Conservation (phyloP, 768 basidiomycete genomes). For the Suillus alpinus region DNA sequence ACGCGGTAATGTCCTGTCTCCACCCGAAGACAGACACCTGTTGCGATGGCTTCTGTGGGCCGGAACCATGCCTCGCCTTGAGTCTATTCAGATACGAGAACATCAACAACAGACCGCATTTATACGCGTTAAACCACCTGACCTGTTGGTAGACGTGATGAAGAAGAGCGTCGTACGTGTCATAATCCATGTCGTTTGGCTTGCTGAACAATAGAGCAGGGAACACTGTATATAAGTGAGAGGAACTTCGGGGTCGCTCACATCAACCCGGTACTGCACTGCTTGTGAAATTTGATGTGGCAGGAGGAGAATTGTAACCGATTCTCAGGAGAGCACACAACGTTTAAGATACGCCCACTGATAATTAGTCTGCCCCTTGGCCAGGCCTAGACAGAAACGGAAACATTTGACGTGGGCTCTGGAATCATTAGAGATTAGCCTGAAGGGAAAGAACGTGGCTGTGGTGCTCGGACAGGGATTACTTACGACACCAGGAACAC, state of each 20-base stretch:
- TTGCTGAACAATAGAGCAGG: not conserved
- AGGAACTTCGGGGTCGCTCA: not conserved
- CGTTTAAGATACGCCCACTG: not conserved
- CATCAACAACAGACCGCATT: not conserved
- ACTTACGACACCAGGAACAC: not conserved
- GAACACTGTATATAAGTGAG: conserved; percentile 9
- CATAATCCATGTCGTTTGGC: conserved; percentile 59
- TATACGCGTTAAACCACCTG: conserved; percentile 13
- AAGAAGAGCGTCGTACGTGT: conserved; percentile 74
- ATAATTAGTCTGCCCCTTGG: not conserved
- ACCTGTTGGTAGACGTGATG: conserved; percentile 80
- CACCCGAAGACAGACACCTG: conserved; percentile 74
- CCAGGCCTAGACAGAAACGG: not conserved
- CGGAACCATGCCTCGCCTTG: conserved; percentile 85
- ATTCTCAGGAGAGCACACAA: not conserved
- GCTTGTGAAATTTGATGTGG: not conserved
- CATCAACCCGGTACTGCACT: not conserved
- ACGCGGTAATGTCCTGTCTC: conserved; percentile 68
- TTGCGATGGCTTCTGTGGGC: conserved; percentile 71
- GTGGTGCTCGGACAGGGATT: not conserved
- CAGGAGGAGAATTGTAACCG: too few species aligned
- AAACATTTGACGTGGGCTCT: not conserved
- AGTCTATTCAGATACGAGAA: conserved; percentile 44
- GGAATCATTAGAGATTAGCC: not conserved
- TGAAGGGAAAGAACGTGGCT: not conserved